These are phyloP conservation scores for Cephaloascus fragrans DNA, from an alignment of 805 yeast species.

Conservation along the genomic window DNA sequence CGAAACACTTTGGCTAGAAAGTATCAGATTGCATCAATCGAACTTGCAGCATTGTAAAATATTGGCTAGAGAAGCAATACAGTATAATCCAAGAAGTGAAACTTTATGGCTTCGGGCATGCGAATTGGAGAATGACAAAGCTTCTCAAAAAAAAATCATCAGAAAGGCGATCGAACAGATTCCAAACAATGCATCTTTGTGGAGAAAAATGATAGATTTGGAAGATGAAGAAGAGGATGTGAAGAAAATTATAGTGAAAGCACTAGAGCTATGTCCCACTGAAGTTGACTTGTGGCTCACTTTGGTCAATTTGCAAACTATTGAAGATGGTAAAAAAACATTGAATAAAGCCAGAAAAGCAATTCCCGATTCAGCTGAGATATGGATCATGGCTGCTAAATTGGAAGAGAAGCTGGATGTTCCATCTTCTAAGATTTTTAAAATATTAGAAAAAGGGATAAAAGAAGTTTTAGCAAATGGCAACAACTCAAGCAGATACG, in stretches of 20 bases:
- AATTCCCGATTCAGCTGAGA: slow-evolving; percentile 33
- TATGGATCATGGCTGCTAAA: slow-evolving; percentile 66
- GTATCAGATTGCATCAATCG: slow-evolving; percentile 47
- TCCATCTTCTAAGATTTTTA: slow-evolving; percentile 33
- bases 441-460: slow-evolving; percentile 39
- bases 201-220: slow-evolving; percentile 55
- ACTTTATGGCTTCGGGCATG: slow-evolving; percentile 67
- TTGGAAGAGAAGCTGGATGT: slow-evolving; percentile 48
- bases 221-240: slow-evolving; percentile 47
- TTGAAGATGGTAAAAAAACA: slow-evolving; percentile 39
- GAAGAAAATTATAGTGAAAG: slow-evolving; percentile 46
- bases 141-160: slow-evolving; percentile 45
- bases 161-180: slow-evolving; percentile 63
- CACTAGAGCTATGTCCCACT: slow-evolving; percentile 58
- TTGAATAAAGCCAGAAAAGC: slow-evolving; percentile 53
- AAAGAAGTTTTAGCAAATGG: slow-evolving; percentile 20
- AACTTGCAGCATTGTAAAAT: slow-evolving; percentile 38
- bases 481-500: slow-evolving; percentile 16
- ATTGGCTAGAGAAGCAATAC: slow-evolving; percentile 59
- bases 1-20: slow-evolving; percentile 80
- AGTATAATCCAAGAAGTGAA: slow-evolving; percentile 43
- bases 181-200: slow-evolving; percentile 49
- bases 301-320: slow-evolving; percentile 35
- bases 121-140: slow-evolving; percentile 50
- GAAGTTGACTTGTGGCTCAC: slow-evolving; percentile 60